Percentiles rank a stretch among this genome's conserved stretches.
Evolutionary conservation across 1,139 yeast genomes (phyloP).

Genomic region (Saccharomyces pastorianus): DNA sequence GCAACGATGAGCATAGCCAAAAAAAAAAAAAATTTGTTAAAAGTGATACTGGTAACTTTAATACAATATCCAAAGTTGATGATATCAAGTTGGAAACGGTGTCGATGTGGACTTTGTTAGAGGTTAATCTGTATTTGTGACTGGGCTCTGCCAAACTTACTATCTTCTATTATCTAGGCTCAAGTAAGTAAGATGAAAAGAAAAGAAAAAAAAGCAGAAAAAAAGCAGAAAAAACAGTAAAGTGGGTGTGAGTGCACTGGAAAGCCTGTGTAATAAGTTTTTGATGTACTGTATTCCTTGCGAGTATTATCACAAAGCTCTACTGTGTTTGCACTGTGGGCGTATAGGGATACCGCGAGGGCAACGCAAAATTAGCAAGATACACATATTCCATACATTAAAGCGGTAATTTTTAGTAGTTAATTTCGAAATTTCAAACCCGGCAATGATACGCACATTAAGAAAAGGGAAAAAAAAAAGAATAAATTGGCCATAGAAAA

Average conservation of each 20-base stretch:
- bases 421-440: background rate
- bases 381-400: background rate
- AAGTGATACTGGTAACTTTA: slow-evolving; percentile 1
- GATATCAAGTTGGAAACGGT: background rate
- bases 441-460: background rate
- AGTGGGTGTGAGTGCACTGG: background rate
- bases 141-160: background rate
- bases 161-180: background rate
- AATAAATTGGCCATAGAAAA: background rate
- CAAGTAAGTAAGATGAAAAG: background rate
- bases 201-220: background rate
- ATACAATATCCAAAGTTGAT: slow-evolving; percentile 2
- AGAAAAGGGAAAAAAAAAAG: background rate
- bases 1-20: slow-evolving; percentile 2
- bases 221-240: background rate
- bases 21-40: background rate
- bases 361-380: background rate
- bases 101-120: background rate
- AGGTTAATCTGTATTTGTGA: background rate
- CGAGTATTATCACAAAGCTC: background rate
- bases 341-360: background rate
- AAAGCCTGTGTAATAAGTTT: background rate
- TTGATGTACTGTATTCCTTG: background rate
- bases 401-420: background rate
- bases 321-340: background rate